Percentiles rank a stretch among this genome's conserved stretches.
These are phyloP conservation scores for Quillaja saponaria DNA, from an alignment of 306 rosid genomes.

Conservation along the genomic window DNA sequence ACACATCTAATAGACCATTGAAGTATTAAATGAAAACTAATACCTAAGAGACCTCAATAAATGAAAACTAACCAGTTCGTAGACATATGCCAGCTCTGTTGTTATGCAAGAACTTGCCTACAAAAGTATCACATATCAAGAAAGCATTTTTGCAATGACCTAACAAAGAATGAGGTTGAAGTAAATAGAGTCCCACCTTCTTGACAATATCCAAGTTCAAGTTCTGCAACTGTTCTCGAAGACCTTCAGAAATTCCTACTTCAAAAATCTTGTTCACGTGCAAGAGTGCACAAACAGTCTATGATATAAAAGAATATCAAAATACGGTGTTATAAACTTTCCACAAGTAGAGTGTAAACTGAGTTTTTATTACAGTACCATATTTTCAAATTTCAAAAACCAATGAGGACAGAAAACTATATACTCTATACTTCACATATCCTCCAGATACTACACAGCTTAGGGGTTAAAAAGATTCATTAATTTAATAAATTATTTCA, in stretches of 20 bases:
- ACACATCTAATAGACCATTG: no score
- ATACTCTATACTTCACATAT: conserved; percentile 14
- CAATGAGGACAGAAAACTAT: no score
- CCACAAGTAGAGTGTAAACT: conserved; percentile 15
- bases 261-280: conserved; percentile 91
- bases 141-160: conserved; percentile 27
- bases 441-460: conserved; percentile 2
- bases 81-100: conserved; percentile 83
- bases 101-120: conserved; percentile 84
- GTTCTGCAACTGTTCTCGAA: conserved; percentile 59
- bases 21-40: no score
- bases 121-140: conserved; percentile 23
- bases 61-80: conserved; percentile 80
- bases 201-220: conserved; percentile 74
- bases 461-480: conserved; percentile 2
- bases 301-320: conserved; percentile 18
- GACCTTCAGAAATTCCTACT: conserved; percentile 91
- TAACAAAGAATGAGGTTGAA: conserved; percentile 28
- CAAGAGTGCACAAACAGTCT: conserved; percentile 89
- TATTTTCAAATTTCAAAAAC: no score
- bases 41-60: no score
- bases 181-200: conserved; percentile 52
- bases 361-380: background rate
- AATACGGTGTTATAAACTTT: background rate
- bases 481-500: conserved; percentile 1